Base-by-base conservation (phyloP, 202 grass and related monocot genomes). In the Brachypodium distachyon region DNA sequence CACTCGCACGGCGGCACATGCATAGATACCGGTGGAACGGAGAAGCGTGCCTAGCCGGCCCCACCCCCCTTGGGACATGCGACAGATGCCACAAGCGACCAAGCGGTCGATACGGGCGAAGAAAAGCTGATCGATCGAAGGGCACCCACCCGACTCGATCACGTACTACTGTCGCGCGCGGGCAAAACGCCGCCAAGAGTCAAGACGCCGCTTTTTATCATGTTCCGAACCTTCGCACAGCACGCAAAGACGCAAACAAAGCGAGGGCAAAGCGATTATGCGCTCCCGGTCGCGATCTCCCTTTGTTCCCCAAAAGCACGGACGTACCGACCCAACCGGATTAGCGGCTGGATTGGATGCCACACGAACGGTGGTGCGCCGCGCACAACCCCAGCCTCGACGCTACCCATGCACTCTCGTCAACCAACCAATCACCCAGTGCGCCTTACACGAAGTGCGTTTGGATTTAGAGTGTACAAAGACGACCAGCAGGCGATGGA, bases 271-370 rank as follows among this genome's bases (percentile, higher is more conserved):
- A 81, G 84, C 43, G 64, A 60, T 1, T 58, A 43, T 74, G 59
- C 54, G 59, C 54, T 13, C 41, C 52, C 18, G 77, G 37, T 51
- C 77, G 11, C 33, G 67, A 67, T 59, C 33, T 7, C 50, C 0
- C 27, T 61, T 73, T 87, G 80, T 79, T 69, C 85, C 85, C 80
- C 69, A 74, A 83, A 87, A 74, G 69, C 44, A 26, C 23, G 23
- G 79, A 82, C 23, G 23, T 72, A 82, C 66, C 34, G 13, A 8
- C 50, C 60, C 49, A 74, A 28, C 76, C 50, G 19, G 31, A 80
- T 14, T 26, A 46, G 60, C 60, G 10, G 50, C 70, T 22, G 38
- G 13, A 42, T 68, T 72, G 79, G 73, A 59, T 33, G 41, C 50
- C 50, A 67, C 66, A 8, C 60, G 61, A 12, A 49, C 33, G 11